A percentile compares a stretch with the other conserved stretches of the same genome.
These are phyloP conservation scores for Dictyostelium capitatum DNA, from an alignment of 78 protist genomes.

Conservation along the genomic window DNA sequence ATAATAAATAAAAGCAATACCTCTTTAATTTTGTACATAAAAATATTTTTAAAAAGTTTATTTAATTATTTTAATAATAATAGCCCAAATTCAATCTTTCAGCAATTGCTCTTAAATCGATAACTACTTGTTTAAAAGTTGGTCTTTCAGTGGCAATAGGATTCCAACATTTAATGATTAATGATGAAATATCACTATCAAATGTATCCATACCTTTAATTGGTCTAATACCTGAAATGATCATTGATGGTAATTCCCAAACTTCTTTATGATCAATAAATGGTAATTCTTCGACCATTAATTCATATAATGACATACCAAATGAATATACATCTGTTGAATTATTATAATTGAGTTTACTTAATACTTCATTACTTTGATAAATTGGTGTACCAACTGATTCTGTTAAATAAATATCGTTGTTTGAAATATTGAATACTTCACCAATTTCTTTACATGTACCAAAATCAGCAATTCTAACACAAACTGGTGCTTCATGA, in stretches of 20 bases:
- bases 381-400: constrained; percentile 64
- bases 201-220: constrained; percentile 26
- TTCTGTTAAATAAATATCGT: not conserved
- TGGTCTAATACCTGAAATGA: constrained; percentile 33
- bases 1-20: too few species aligned
- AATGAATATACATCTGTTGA: constrained; percentile 56
- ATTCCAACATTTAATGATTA: constrained; percentile 24
- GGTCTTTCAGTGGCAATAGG: not conserved
- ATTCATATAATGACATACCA: constrained; percentile 36
- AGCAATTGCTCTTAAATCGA: not conserved
- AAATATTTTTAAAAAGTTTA: too few species aligned
- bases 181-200: not conserved
- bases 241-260: constrained; percentile 33
- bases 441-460: constrained; percentile 28
- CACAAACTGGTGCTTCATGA: constrained; percentile 2
- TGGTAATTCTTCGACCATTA: constrained; percentile 46
- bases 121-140: not conserved
- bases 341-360: not conserved
- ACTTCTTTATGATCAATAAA: constrained; percentile 6
- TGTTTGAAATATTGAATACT: too few species aligned
- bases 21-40: too few species aligned
- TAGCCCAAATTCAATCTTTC: not conserved
- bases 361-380: constrained; percentile 16
- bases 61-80: too few species aligned
- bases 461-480: constrained; percentile 55